phyloP scores from a whole-genome alignment of 108 stramenopile species.

The Halocafeteria seosinensis region DNA sequence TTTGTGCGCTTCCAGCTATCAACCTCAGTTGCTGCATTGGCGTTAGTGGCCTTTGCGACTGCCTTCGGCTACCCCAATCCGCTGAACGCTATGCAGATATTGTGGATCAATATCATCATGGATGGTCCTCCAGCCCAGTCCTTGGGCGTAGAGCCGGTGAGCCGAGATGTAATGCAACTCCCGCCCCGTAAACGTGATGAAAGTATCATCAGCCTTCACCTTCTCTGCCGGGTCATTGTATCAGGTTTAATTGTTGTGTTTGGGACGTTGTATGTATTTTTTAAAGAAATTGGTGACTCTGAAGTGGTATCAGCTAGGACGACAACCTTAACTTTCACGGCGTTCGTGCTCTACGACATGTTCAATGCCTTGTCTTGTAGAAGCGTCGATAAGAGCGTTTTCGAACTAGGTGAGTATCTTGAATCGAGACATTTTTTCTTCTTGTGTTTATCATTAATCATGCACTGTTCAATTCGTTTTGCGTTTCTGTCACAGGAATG shows the following conservation, averaged over 20 bases:
- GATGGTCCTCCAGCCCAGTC: constrained; percentile 81
- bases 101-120: constrained; percentile 98
- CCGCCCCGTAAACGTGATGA: constrained; percentile 68
- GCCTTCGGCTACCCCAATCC: constrained; percentile 63
- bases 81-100: constrained; percentile 86
- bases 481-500: too few relatives aligned
- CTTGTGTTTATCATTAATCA: too few relatives aligned
- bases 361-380: constrained; percentile 30
- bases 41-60: constrained; percentile 69
- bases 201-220: constrained; percentile 58
- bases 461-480: too few relatives aligned
- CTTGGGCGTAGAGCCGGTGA: constrained; percentile 76
- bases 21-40: constrained; percentile 78
- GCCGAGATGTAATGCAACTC: constrained; percentile 53
- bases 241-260: background rate
- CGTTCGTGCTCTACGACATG: constrained; percentile 43
- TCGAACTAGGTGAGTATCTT: constrained; percentile 9
- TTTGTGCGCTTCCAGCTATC: constrained; percentile 82
- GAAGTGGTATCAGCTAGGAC: constrained; percentile 19
- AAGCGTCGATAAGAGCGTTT: constrained; percentile 17
- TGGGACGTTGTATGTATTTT: constrained; percentile 29
- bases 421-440: too few relatives aligned
- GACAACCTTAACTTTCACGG: constrained; percentile 39
- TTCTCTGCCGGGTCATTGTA: constrained; percentile 52
- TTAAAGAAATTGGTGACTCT: constrained; percentile 13